These are phyloP conservation scores for Paragyromitra xinjiangensis DNA, from an alignment of 495 filamentous ascomycete genomes.

Conservation along the genomic window DNA sequence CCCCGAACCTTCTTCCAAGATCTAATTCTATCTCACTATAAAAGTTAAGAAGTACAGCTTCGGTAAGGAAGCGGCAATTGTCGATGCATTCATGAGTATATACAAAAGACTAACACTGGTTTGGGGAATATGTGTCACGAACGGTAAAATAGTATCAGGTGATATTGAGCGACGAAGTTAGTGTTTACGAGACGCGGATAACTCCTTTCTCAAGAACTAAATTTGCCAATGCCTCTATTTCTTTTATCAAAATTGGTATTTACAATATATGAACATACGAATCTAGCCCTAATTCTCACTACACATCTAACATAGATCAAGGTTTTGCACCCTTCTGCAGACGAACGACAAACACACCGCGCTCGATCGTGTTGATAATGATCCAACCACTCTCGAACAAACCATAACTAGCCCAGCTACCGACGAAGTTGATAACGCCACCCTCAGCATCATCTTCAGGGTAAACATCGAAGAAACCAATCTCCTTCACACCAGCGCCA, in stretches of 20 bases:
- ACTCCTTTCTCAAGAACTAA: not conserved
- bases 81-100: too few relatives aligned
- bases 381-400: constrained; percentile 68
- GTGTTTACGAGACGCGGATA: not conserved
- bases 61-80: too few relatives aligned
- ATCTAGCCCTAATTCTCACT: not conserved
- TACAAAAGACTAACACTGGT: too few relatives aligned
- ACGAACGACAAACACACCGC: constrained; percentile 66
- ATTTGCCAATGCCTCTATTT: not conserved
- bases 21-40: too few relatives aligned
- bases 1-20: too few relatives aligned
- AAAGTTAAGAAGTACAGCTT: too few relatives aligned
- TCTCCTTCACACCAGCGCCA: constrained; percentile 63
- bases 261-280: not conserved
- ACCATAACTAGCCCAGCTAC: constrained; percentile 67
- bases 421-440: constrained; percentile 65
- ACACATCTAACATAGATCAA: not conserved
- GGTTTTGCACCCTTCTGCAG: constrained; percentile 41
- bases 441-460: constrained; percentile 67
- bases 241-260: not conserved
- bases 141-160: too few relatives aligned
- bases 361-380: constrained; percentile 69
- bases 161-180: too few relatives aligned
- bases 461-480: constrained; percentile 69
- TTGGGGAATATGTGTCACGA: too few relatives aligned